Percentiles rank a stretch among this genome's conserved stretches.
Conservation (phyloP, 192 early-diverging fungal genomes). For the Backusella tarrabulga region DNA sequence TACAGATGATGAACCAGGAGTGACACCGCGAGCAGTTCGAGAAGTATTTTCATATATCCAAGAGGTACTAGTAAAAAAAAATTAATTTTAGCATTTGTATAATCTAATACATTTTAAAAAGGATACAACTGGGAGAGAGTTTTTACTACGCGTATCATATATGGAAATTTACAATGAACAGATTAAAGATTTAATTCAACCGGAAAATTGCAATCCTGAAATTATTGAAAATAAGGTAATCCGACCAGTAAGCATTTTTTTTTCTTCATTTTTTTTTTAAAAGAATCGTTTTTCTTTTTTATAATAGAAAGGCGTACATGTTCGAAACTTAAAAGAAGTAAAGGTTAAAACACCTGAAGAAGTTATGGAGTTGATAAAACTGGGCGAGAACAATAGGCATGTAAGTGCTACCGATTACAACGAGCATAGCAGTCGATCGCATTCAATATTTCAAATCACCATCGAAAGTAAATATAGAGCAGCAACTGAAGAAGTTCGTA, state of each 20-base stretch:
- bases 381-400: slow-evolving; percentile 81
- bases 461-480: slow-evolving; percentile 22
- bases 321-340: slow-evolving; percentile 69
- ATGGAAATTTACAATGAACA: slow-evolving; percentile 98
- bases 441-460: slow-evolving; percentile 92
- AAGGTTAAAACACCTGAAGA: slow-evolving; percentile 69
- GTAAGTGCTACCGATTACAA: slow-evolving; percentile 93
- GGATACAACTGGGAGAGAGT: slow-evolving; percentile 51
- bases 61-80: slow-evolving; percentile 34
- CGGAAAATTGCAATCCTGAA: slow-evolving; percentile 72
- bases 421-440: slow-evolving; percentile 86
- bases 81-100: not conserved
- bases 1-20: slow-evolving; percentile 65
- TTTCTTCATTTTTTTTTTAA: not conserved
- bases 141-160: slow-evolving; percentile 90
- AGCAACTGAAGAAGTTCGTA: slow-evolving; percentile 20
- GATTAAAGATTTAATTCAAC: slow-evolving; percentile 84
- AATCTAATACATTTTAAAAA: not conserved
- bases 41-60: slow-evolving; percentile 77
- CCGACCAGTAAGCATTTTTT: not conserved
- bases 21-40: slow-evolving; percentile 75
- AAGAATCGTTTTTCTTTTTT: not conserved
- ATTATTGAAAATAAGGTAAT: slow-evolving; percentile 63
- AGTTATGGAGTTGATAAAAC: slow-evolving; percentile 72
- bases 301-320: slow-evolving; percentile 63